These are phyloP conservation scores for Euphrasia confusa DNA, from an alignment of 257 asterid species.

Conservation along the genomic window DNA sequence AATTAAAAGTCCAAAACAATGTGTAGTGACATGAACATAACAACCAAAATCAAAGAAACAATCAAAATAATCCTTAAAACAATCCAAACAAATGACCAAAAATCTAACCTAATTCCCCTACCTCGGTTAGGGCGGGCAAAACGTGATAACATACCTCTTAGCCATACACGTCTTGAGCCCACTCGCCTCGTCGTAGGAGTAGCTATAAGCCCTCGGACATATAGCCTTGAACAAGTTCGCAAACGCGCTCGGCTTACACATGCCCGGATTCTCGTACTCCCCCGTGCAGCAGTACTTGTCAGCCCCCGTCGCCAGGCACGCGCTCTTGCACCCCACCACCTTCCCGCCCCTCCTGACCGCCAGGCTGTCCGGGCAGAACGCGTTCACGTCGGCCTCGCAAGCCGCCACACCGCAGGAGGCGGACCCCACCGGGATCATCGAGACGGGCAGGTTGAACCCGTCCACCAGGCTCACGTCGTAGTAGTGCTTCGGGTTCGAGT, in stretches of 20 bases:
- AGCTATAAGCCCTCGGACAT: conserved; percentile 66
- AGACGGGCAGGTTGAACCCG: conserved; percentile 68
- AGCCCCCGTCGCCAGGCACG: conserved; percentile 44
- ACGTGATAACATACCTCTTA: conserved; percentile 44
- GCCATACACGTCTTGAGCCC: conserved; percentile 62
- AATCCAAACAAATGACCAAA: too few species aligned
- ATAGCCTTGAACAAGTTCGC: conserved; percentile 50
- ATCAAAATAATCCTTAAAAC: not conserved
- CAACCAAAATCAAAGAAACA: not conserved
- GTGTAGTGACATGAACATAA: not conserved
- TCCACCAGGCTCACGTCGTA: conserved; percentile 84
- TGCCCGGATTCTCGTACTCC: conserved; percentile 29
- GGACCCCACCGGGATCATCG: conserved; percentile 54
- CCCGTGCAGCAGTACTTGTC: conserved; percentile 58
- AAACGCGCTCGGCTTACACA: conserved; percentile 46
- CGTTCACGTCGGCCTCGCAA: conserved; percentile 63
- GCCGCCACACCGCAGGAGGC: conserved; percentile 62
- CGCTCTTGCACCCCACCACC: conserved; percentile 70
- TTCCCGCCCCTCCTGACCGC: conserved; percentile 35
- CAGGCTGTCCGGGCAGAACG: conserved; percentile 47
- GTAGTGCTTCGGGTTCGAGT: conserved; percentile 43
- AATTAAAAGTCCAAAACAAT: too few species aligned
- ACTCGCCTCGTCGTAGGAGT: conserved; percentile 46
- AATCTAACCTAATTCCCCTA: not conserved
- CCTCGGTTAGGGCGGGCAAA: conserved; percentile 53